phyloP scores from a whole-genome alignment of 1,284 basidiomycete genomes.

The Heterobasidion parviporum region DNA sequence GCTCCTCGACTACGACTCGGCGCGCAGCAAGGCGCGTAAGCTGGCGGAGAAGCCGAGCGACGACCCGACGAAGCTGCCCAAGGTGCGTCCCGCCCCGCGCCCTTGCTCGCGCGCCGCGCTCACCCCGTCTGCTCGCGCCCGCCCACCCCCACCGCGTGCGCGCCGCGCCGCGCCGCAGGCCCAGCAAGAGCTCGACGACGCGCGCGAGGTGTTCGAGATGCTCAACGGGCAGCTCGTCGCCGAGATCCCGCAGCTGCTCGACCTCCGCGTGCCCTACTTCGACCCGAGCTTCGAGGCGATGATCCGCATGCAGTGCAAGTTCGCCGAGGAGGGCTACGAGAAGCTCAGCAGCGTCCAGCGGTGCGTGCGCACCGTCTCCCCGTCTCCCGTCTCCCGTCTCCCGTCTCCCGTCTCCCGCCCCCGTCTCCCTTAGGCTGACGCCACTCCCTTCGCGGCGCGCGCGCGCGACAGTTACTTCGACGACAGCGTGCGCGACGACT shows the following conservation, averaged over 20 bases:
- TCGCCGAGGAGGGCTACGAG: constrained; percentile 97
- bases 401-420: background rate
- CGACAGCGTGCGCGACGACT: constrained; percentile 89
- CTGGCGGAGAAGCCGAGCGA: constrained; percentile 90
- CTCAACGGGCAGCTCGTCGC: constrained; percentile 88
- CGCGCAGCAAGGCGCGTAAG: constrained; percentile 85
- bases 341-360: constrained; percentile 94
- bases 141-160: no score
- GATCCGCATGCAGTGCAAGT: constrained; percentile 96
- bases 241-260: constrained; percentile 89
- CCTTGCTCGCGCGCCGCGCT: no score
- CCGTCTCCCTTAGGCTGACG: background rate
- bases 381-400: no score
- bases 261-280: constrained; percentile 94
- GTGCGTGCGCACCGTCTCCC: constrained; percentile 26
- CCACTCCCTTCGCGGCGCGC: background rate
- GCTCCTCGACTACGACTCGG: constrained; percentile 94
- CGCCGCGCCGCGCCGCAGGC: no score
- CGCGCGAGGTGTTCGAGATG: constrained; percentile 88
- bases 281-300: constrained; percentile 99
- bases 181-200: constrained; percentile 92
- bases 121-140: no score
- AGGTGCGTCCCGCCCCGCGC: constrained; percentile 40
- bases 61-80: constrained; percentile 87
- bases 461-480: constrained; percentile 66